phyloP scores from a whole-genome alignment of 176 grass and related monocot species.

The Oryza meridionalis region DNA sequence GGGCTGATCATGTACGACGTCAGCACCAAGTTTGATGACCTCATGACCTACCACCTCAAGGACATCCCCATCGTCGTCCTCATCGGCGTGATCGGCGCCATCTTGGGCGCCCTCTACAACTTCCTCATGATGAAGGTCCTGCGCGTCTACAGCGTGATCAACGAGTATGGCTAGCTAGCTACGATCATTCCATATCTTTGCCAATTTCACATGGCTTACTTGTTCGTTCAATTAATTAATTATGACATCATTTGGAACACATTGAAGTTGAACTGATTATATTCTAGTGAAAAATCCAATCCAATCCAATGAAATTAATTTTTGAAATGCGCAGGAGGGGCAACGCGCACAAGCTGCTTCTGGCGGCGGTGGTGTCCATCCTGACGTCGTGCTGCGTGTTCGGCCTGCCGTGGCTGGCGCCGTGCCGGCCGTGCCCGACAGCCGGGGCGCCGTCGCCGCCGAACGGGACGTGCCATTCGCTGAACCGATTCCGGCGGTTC shows the following conservation, averaged over 20 bases:
- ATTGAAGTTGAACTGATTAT: no score
- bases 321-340: slow-evolving; percentile 60
- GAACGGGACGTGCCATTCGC: slow-evolving; percentile 49
- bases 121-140: slow-evolving; percentile 80
- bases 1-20: slow-evolving; percentile 98
- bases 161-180: slow-evolving; percentile 54
- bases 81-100: slow-evolving; percentile 77
- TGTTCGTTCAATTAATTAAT: not conserved
- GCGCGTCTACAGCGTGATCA: slow-evolving; percentile 60
- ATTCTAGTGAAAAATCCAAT: no score
- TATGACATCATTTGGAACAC: no score
- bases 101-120: slow-evolving; percentile 86
- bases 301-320: not conserved
- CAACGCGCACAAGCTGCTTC: slow-evolving; percentile 58
- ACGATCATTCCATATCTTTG: not conserved
- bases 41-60: slow-evolving; percentile 73
- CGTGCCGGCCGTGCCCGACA: slow-evolving; percentile 71
- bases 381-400: slow-evolving; percentile 64
- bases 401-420: slow-evolving; percentile 75
- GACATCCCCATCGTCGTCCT: slow-evolving; percentile 89
- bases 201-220: not conserved
- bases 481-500: slow-evolving; percentile 73
- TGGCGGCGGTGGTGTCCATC: slow-evolving; percentile 69
- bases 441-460: not conserved
- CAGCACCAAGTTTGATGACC: slow-evolving; percentile 53